A percentile compares a stretch with the other conserved stretches of the same genome.
phyloP scores from a whole-genome alignment of 179 eudicot species.

The Camellia oleifera region DNA sequence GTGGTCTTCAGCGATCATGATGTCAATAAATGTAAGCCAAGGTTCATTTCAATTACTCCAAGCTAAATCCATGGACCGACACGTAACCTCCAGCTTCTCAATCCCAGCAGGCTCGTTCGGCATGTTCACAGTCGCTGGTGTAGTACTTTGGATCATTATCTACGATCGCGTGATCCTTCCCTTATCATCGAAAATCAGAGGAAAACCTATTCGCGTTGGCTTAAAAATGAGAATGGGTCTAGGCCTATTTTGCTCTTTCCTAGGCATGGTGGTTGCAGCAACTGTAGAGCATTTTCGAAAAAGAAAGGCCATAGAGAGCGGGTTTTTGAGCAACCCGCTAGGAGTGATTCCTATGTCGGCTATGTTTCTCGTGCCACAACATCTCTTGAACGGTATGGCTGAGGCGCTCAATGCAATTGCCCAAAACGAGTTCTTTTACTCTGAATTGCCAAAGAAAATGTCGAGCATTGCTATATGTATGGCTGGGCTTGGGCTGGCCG shows the following conservation, averaged over 20 bases:
- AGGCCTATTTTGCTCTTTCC: slow-evolving; percentile 53
- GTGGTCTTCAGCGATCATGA: slow-evolving; percentile 76
- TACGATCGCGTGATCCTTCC: slow-evolving; percentile 76
- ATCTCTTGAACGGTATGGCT: slow-evolving; percentile 56
- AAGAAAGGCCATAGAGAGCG: slow-evolving; percentile 43
- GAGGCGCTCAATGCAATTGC: slow-evolving; percentile 76
- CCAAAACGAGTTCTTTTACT: slow-evolving; percentile 79
- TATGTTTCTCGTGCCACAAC: slow-evolving; percentile 60
- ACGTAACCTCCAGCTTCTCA: slow-evolving; percentile 48
- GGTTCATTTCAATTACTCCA: slow-evolving; percentile 52
- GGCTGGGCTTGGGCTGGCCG: slow-evolving; percentile 53
- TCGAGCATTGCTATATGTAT: slow-evolving; percentile 69
- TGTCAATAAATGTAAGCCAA: slow-evolving; percentile 55
- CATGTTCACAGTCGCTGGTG: slow-evolving; percentile 47
- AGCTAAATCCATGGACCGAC: slow-evolving; percentile 76
- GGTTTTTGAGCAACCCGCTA: slow-evolving; percentile 31
- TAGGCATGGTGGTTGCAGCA: slow-evolving; percentile 56
- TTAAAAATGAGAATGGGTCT: slow-evolving; percentile 70
- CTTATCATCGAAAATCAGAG: slow-evolving; percentile 50
- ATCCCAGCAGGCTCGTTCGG: slow-evolving; percentile 78
- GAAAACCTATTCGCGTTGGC: slow-evolving; percentile 47
- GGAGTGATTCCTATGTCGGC: slow-evolving; percentile 60
- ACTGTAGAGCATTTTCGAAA: slow-evolving; percentile 59
- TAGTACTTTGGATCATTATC: slow-evolving; percentile 57
- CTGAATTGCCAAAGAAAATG: slow-evolving; percentile 89